Evolutionary conservation across 371 early-diverging fungal genomes (phyloP).

Genomic region (Apophysomyces variabilis): DNA sequence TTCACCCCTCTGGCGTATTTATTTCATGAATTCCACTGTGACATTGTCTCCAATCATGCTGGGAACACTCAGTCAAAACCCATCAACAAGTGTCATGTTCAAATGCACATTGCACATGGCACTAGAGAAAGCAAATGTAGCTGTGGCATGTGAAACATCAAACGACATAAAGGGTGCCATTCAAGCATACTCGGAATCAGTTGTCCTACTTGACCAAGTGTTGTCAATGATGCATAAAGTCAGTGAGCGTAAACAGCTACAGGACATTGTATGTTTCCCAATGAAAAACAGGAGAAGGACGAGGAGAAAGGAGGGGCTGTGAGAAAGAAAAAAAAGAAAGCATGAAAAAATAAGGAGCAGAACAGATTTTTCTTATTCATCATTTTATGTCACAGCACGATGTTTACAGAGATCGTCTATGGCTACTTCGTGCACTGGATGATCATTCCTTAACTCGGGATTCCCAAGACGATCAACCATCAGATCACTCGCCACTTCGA

Average conservation of each 20-base stretch:
- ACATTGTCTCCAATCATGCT: not conserved
- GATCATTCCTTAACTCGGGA: not conserved
- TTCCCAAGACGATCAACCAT: not conserved
- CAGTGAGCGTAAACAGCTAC: constrained; percentile 7
- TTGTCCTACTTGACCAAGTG: constrained; percentile 1
- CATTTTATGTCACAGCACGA: constrained; percentile 5
- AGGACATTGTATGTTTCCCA: constrained; percentile 7
- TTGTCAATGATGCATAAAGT: constrained; percentile 7
- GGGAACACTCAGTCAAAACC: not conserved
- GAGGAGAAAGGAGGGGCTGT: too few relatives aligned
- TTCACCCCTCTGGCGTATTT: not conserved
- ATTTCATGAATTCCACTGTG: not conserved
- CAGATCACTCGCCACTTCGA: not conserved
- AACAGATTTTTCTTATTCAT: too few relatives aligned
- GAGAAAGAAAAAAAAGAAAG: too few relatives aligned
- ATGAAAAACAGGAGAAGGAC: too few relatives aligned
- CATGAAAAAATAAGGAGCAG: too few relatives aligned
- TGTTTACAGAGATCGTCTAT: constrained; percentile 2
- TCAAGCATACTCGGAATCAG: constrained; percentile 5
- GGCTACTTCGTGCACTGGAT: constrained; percentile 9
- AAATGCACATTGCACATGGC: not conserved
- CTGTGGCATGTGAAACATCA: constrained; percentile 1
- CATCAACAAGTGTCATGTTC: not conserved
- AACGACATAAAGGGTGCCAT: not conserved
- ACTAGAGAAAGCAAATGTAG: not conserved